Percentiles rank a stretch among this genome's conserved stretches.
These are phyloP conservation scores for Hypoxylon crocopeplum DNA, from an alignment of 495 filamentous ascomycete genomes.

Conservation along the genomic window DNA sequence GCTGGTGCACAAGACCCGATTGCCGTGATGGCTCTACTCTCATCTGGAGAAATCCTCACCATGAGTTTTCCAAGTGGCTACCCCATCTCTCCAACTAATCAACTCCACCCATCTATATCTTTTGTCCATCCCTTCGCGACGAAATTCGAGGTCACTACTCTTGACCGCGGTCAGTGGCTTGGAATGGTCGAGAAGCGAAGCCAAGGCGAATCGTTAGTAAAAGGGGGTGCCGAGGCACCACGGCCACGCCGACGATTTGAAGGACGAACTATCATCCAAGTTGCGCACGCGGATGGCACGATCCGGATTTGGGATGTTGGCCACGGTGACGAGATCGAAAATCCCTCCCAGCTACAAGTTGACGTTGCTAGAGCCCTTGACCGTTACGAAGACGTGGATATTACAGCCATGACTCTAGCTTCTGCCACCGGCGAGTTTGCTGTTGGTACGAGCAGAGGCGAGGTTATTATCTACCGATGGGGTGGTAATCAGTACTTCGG, in stretches of 20 bases:
- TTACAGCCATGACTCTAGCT: conserved; percentile 77
- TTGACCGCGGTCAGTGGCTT: conserved; percentile 83
- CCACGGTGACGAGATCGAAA: conserved; percentile 91
- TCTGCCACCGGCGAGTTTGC: conserved; percentile 82
- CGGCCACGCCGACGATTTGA: conserved; percentile 77
- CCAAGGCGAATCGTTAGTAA: conserved; percentile 74
- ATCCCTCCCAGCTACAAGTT: conserved; percentile 78
- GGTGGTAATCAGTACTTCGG: conserved; percentile 71
- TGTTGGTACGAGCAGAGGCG: conserved; percentile 79
- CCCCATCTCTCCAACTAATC: conserved; percentile 88
- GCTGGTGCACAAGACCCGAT: conserved; percentile 89
- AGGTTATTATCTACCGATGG: conserved; percentile 89
- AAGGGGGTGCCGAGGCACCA: conserved; percentile 74
- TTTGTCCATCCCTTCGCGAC: conserved; percentile 90
- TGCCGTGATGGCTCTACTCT: conserved; percentile 76
- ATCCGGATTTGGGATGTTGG: conserved; percentile 90
- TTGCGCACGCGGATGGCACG: conserved; percentile 86
- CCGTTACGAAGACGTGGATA: conserved; percentile 75
- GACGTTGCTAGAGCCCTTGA: conserved; percentile 86
- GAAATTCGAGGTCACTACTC: conserved; percentile 65
- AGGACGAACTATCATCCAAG: conserved; percentile 78
- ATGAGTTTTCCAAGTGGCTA: conserved; percentile 90
- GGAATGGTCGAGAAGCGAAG: conserved; percentile 80
- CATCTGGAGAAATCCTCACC: conserved; percentile 86
- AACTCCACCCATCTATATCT: conserved; percentile 81